Evolutionary conservation across 345 rosid species (phyloP).

Genomic region (Limnanthes douglasii): DNA sequence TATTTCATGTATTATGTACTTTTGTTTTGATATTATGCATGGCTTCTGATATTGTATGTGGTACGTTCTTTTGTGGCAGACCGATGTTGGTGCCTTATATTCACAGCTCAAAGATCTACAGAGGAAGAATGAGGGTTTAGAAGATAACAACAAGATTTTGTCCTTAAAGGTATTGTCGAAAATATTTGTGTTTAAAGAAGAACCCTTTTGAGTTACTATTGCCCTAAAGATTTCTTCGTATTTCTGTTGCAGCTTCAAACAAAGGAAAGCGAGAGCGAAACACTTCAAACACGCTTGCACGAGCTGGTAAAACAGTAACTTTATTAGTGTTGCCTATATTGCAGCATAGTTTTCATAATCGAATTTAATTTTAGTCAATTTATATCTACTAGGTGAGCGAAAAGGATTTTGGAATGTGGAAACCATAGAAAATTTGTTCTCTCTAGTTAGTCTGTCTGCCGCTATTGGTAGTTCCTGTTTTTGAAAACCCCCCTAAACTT

Average conservation of each 20-base stretch:
- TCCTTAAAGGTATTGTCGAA: constrained; percentile 24
- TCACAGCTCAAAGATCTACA: constrained; percentile 71
- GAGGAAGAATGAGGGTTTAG: constrained; percentile 56
- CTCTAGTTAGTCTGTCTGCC: neutral
- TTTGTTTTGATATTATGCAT: constrained; percentile 2
- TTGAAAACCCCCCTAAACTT: too few relatives aligned
- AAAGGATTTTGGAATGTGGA: neutral
- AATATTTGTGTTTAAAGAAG: neutral
- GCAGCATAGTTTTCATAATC: too few relatives aligned
- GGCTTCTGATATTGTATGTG: constrained; percentile 6
- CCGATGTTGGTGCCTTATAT: constrained; percentile 73
- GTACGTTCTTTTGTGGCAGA: constrained; percentile 21
- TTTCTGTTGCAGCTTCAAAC: constrained; percentile 40
- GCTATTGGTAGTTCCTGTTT: too few relatives aligned
- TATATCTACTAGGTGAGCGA: neutral
- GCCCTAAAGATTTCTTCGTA: constrained; percentile 9
- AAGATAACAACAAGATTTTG: constrained; percentile 43
- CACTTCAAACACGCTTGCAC: constrained; percentile 39
- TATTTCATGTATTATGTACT: too few relatives aligned
- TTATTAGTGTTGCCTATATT: neutral
- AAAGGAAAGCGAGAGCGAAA: constrained; percentile 40
- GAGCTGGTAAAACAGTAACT: constrained; percentile 33
- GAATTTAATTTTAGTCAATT: too few relatives aligned
- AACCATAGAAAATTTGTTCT: neutral
- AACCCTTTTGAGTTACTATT: neutral